phyloP scores from a whole-genome alignment of 108 stramenopile species.

The Stephanodiscus minutulus region DNA sequence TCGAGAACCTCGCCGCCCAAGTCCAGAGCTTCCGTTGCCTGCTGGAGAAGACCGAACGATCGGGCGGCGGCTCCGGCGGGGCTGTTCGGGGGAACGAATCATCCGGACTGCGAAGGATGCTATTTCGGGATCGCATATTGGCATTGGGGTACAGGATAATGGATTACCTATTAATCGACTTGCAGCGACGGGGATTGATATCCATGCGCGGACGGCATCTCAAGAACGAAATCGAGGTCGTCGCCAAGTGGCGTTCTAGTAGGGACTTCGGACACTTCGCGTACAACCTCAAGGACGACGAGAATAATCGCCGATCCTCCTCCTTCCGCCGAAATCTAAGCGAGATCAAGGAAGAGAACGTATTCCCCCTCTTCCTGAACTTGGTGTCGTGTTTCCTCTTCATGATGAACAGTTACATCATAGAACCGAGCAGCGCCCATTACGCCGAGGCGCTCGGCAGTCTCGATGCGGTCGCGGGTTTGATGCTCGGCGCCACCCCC shows the following conservation, averaged over 20 bases:
- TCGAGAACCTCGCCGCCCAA: slow-evolving; percentile 8
- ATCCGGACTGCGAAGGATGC: slow-evolving; percentile 1
- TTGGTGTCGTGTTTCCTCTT: slow-evolving; percentile 79
- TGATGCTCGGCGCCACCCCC: slow-evolving; percentile 83
- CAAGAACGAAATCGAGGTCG: slow-evolving; percentile 44
- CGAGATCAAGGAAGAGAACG: slow-evolving; percentile 43
- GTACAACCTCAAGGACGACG: background rate
- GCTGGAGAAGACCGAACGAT: slow-evolving; percentile 2
- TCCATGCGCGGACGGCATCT: slow-evolving; percentile 46
- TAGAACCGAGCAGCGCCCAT: slow-evolving; percentile 75
- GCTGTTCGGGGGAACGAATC: background rate
- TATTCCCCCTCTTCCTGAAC: slow-evolving; percentile 63
- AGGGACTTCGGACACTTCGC: slow-evolving; percentile 21
- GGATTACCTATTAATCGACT: slow-evolving; percentile 15
- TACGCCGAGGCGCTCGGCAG: slow-evolving; percentile 80
- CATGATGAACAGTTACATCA: slow-evolving; percentile 89
- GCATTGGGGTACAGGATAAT: slow-evolving; percentile 7
- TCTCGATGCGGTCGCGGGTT: slow-evolving; percentile 68
- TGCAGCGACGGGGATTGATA: slow-evolving; percentile 12
- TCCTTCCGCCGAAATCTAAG: slow-evolving; percentile 24
- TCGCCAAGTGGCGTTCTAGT: slow-evolving; percentile 48
- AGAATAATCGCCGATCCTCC: too few species aligned
- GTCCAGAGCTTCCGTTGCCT: slow-evolving; percentile 14
- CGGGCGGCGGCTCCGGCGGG: background rate
- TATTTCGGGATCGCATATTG: background rate